Percentiles rank a stretch among this genome's conserved stretches.
Evolutionary conservation across 495 filamentous ascomycete species (phyloP).

Genomic region (Astrocystis sublimbata): DNA sequence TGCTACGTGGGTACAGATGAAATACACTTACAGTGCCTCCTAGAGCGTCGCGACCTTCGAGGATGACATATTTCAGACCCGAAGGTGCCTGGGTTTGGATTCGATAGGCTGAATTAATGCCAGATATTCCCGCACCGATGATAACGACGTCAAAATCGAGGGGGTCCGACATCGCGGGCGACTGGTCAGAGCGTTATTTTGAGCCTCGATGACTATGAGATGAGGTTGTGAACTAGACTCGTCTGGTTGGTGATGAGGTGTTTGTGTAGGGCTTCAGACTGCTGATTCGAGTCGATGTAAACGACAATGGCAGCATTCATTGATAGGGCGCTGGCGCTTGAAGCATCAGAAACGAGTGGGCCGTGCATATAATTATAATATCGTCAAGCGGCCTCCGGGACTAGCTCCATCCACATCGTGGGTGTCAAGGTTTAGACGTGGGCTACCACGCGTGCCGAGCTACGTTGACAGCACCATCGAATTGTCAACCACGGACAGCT

Average conservation of each 20-base stretch:
- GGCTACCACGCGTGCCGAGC: too few relatives aligned
- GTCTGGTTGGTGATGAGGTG: neutral
- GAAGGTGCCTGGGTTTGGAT: constrained; percentile 61
- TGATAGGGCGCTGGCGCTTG: too few relatives aligned
- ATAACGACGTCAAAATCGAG: constrained; percentile 61
- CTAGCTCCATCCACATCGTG: too few relatives aligned
- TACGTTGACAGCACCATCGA: too few relatives aligned
- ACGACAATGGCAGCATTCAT: neutral
- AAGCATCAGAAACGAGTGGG: too few relatives aligned
- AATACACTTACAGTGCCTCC: constrained; percentile 55
- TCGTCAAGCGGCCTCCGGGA: too few relatives aligned
- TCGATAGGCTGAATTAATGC: constrained; percentile 73
- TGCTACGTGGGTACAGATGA: too few relatives aligned
- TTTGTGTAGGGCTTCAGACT: neutral
- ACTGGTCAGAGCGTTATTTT: neutral
- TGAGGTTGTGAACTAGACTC: neutral
- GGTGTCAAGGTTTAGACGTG: too few relatives aligned
- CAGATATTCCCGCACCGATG: constrained; percentile 73
- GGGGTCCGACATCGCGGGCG: neutral
- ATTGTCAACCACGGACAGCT: too few relatives aligned
- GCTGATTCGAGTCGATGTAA: neutral
- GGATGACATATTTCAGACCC: constrained; percentile 54
- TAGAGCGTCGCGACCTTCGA: constrained; percentile 61
- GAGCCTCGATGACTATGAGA: neutral
- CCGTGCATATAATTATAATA: too few relatives aligned